These are phyloP conservation scores for Falciphora oryzae DNA, from an alignment of 2,329 filamentous ascomycete genomes.

Conservation along the genomic window DNA sequence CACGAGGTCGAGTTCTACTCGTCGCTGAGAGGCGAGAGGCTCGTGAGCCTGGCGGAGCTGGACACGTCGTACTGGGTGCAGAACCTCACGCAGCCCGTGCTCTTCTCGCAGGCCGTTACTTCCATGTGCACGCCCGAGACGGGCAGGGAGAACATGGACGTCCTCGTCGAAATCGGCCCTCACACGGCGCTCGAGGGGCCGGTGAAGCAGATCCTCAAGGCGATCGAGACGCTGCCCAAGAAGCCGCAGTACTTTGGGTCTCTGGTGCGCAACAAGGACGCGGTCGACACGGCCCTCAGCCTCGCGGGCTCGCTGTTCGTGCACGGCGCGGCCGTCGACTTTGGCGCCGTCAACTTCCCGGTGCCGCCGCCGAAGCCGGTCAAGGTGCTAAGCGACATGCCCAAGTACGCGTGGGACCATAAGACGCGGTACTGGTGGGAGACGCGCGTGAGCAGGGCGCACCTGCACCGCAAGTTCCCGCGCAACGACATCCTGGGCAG, in stretches of 20 bases:
- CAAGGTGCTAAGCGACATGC: slow-evolving; percentile 14
- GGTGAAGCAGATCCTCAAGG: slow-evolving; percentile 17
- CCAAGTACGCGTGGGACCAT: slow-evolving; percentile 18
- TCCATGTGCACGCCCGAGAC: slow-evolving; percentile 13
- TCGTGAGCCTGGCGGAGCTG: slow-evolving; percentile 13
- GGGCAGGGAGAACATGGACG: slow-evolving; percentile 12
- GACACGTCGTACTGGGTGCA: slow-evolving; percentile 24
- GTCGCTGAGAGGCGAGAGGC: slow-evolving; percentile 16
- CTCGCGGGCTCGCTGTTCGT: slow-evolving; percentile 10
- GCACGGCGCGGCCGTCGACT: slow-evolving; percentile 8
- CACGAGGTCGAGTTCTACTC: slow-evolving; percentile 17
- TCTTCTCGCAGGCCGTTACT: slow-evolving; percentile 20
- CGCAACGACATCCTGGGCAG: slow-evolving; percentile 29
- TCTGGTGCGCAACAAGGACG: slow-evolving; percentile 22
- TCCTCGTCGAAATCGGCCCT: slow-evolving; percentile 22
- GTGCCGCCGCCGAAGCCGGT: not conserved
- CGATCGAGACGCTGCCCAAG: slow-evolving; percentile 11
- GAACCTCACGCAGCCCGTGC: slow-evolving; percentile 25
- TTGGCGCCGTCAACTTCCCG: slow-evolving; percentile 14
- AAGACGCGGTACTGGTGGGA: slow-evolving; percentile 15
- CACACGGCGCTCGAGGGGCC: slow-evolving; percentile 21
- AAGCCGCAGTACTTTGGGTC: slow-evolving; percentile 30
- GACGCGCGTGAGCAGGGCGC: slow-evolving; percentile 23
- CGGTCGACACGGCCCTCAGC: slow-evolving; percentile 8
- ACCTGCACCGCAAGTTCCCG: slow-evolving; percentile 27